A percentile compares a stretch with the other conserved stretches of the same genome.
Conservation (phyloP, 192 early-diverging fungal species). For the Backusella circina region DNA sequence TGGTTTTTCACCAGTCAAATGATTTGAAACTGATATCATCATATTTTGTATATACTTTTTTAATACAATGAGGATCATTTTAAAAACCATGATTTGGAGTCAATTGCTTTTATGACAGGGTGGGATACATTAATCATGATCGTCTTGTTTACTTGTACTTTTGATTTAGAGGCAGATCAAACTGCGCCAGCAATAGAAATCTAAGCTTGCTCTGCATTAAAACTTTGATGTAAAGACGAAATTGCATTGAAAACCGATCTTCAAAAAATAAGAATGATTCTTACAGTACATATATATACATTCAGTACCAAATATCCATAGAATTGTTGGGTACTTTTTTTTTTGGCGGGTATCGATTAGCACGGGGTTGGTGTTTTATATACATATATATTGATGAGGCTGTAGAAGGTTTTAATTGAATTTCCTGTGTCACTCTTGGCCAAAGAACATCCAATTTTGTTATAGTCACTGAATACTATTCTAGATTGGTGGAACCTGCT, state of each 20-base stretch:
- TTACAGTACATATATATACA: background rate
- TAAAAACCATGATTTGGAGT: background rate
- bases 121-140: background rate
- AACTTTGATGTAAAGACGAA: conserved; percentile 4
- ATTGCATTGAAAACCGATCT: background rate
- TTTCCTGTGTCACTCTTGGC: background rate
- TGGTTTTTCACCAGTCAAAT: background rate
- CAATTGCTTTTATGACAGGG: background rate
- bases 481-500: background rate
- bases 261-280: conserved; percentile 16
- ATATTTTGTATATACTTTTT: background rate
- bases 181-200: conserved; percentile 14
- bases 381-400: background rate
- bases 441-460: background rate
- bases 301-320: conserved; percentile 24
- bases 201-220: conserved; percentile 10
- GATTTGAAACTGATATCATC: background rate
- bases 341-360: background rate
- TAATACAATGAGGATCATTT: background rate
- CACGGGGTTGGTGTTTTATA: background rate
- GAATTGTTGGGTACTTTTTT: conserved; percentile 7
- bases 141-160: background rate
- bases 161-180: background rate
- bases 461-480: background rate
- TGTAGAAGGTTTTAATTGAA: conserved; percentile 1